Evolutionary conservation across 257 asterid species (phyloP).

Genomic region (Plantago elongata): DNA sequence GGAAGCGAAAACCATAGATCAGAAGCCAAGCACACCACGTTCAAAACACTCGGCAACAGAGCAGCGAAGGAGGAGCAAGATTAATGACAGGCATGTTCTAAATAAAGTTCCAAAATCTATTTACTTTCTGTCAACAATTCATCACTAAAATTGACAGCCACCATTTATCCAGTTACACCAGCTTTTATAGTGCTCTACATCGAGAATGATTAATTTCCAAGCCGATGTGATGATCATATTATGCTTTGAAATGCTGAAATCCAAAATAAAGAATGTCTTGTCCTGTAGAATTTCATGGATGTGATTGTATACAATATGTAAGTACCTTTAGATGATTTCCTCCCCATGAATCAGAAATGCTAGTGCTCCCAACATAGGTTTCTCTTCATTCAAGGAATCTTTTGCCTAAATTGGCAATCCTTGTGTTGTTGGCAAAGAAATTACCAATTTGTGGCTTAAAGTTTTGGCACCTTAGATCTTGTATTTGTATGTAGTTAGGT

Average conservation of each 20-base stretch:
- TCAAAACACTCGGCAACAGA: slow-evolving; percentile 99
- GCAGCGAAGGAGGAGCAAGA: slow-evolving; percentile 98
- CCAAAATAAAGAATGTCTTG: neutral
- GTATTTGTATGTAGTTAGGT: too few relatives aligned
- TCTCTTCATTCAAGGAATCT: too few relatives aligned
- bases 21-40: slow-evolving; percentile 88
- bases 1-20: slow-evolving; percentile 57
- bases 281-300: slow-evolving; percentile 1
- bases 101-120: neutral
- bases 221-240: neutral
- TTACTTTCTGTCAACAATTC: neutral
- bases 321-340: neutral
- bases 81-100: slow-evolving; percentile 81
- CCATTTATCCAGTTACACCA: neutral
- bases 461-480: neutral
- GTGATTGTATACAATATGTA: neutral
- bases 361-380: neutral
- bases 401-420: neutral
- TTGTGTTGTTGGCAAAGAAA: slow-evolving; percentile 1
- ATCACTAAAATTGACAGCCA: neutral
- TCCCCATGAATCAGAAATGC: too few relatives aligned
- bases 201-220: neutral
- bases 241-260: slow-evolving; percentile 6
- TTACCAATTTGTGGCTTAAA: neutral
- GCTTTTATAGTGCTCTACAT: neutral